These are phyloP conservation scores for Nelumbo lutea DNA, from an alignment of 164 flowering plant genomes.

Conservation along the genomic window DNA sequence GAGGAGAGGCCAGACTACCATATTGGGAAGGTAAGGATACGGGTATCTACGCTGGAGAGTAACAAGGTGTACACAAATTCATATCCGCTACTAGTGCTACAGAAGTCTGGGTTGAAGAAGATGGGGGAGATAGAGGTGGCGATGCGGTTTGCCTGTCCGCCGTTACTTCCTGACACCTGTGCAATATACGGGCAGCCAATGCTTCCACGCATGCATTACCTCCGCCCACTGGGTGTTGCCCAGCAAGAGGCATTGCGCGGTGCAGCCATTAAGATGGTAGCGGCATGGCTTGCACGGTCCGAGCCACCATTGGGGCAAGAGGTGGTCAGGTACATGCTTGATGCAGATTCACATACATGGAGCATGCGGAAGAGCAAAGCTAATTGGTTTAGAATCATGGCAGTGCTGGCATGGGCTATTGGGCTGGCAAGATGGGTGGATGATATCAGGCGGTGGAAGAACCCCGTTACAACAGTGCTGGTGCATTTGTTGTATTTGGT, in stretches of 20 bases:
- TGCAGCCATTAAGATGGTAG: slow-evolving; percentile 76
- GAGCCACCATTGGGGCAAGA: slow-evolving; percentile 92
- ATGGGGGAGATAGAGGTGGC: slow-evolving; percentile 97
- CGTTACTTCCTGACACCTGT: slow-evolving; percentile 68
- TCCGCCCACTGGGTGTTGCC: slow-evolving; percentile 83
- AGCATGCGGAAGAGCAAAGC: slow-evolving; percentile 92
- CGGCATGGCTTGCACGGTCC: slow-evolving; percentile 66
- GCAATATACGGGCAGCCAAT: slow-evolving; percentile 73
- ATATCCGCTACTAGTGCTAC: slow-evolving; percentile 67
- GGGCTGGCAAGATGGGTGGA: slow-evolving; percentile 79
- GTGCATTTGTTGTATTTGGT: slow-evolving; percentile 82
- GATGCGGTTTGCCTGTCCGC: slow-evolving; percentile 73
- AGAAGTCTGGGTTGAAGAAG: slow-evolving; percentile 67
- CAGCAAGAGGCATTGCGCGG: slow-evolving; percentile 85
- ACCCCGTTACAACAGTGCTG: slow-evolving; percentile 65
- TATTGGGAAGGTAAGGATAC: slow-evolving; percentile 79
- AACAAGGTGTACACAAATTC: slow-evolving; percentile 79
- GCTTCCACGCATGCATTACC: slow-evolving; percentile 87
- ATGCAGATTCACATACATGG: slow-evolving; percentile 87
- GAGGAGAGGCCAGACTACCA: slow-evolving; percentile 64
- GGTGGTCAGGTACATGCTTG: slow-evolving; percentile 88
- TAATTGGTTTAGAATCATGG: slow-evolving; percentile 87
- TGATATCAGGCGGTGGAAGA: slow-evolving; percentile 74
- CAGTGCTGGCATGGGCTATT: slow-evolving; percentile 71
- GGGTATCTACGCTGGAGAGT: slow-evolving; percentile 85